Base-by-base conservation (phyloP, 2,329 filamentous ascomycete genomes). In the Xylaria sp. region DNA sequence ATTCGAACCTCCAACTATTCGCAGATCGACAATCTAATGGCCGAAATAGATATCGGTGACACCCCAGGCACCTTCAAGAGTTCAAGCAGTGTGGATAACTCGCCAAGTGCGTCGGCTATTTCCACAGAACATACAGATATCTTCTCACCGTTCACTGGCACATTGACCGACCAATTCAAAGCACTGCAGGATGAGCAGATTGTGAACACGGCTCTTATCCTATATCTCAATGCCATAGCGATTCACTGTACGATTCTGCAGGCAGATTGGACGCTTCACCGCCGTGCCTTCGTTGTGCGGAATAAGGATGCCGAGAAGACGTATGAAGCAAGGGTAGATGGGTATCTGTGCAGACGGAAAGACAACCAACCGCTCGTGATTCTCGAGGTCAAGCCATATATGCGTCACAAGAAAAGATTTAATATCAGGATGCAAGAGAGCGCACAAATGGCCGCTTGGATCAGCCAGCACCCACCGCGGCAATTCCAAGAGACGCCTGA, bases 271-370 rank as follows among this genome's bases (percentile, higher is more conserved):
- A 57, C 51, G 1, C 25, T 62, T 6, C 64, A 57, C 46, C 64
- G 64, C 1, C 39, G 20, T 8, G 6, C 48, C 1, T 52, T 67
- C 1, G 28, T 58, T 15, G 28, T 52, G 23, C n/a, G 23, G 18
- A 9, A 62, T 3, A 23, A 2, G 9, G 33, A 13, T 28, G 28
- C 28, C 28, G 4, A 9, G n/a, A 64, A 67, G 15, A 59, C 46
- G 18, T 67, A 64, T 20, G 65, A 67, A 51, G 65, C 65, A n/a
- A 67, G 65, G 13, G 65, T 67, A 10, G 65, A 67, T 33, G 65
- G 65, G 7, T 59, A 36, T 4, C 33, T 67, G 2, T 4, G 7
- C 25, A 36, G 55, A 4, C 63, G 63, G 25, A 2, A 2, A 20
- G 54, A 58, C n/a, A 3, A 5, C 1, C 0, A 31, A 4, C 41